A percentile compares a stretch with the other conserved stretches of the same genome.
Conservation (phyloP, 177 flowering plant genomes). For the Vitis hybrid region DNA sequence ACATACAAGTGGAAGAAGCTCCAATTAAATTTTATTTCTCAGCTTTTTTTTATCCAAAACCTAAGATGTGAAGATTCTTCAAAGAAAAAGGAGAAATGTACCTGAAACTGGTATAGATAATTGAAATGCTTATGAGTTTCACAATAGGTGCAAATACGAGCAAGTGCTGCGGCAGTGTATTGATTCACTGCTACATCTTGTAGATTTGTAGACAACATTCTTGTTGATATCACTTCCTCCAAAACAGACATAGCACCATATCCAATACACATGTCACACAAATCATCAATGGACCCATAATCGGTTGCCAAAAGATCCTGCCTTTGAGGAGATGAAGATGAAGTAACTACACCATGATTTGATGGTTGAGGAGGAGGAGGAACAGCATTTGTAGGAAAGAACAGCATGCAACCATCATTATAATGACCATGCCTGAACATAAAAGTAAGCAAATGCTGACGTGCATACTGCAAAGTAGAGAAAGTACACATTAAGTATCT, state of each 20-base stretch:
- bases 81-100: constrained; percentile 15
- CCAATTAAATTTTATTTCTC: too few species aligned
- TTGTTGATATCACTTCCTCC: constrained; percentile 76
- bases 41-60: too few species aligned
- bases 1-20: too few species aligned
- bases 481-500: constrained; percentile 7
- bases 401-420: constrained; percentile 76
- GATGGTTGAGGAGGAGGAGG: constrained; percentile 79
- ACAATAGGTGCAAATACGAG: constrained; percentile 85
- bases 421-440: constrained; percentile 95
- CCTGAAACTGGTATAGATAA: constrained; percentile 96
- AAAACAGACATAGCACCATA: constrained; percentile 85
- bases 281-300: constrained; percentile 92
- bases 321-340: constrained; percentile 86
- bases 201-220: constrained; percentile 48
- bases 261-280: constrained; percentile 83
- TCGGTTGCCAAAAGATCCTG: constrained; percentile 86
- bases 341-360: constrained; percentile 43
- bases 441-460: constrained; percentile 75
- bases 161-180: constrained; percentile 68
- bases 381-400: constrained; percentile 75
- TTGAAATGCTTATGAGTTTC: constrained; percentile 94
- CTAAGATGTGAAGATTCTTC: too few species aligned
- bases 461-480: constrained; percentile 69
- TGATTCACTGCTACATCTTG: constrained; percentile 59